A percentile compares a stretch with the other conserved stretches of the same genome.
phyloP scores from a whole-genome alignment of 495 filamentous ascomycete genomes.

The Bryoglossum gracile region DNA sequence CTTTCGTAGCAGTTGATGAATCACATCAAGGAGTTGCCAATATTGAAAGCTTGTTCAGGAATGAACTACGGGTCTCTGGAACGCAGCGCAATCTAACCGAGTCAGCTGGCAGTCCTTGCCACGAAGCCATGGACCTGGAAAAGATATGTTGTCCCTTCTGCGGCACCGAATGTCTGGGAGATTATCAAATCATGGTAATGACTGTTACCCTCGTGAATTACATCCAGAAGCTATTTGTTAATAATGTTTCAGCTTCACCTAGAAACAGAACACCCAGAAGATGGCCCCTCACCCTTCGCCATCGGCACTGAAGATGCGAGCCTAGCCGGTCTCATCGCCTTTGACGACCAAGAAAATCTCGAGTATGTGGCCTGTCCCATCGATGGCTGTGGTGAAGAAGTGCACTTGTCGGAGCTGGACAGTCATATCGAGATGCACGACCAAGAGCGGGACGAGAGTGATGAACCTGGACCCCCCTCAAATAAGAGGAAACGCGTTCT shows the following conservation, averaged over 20 bases:
- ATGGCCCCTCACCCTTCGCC: slow-evolving; percentile 23
- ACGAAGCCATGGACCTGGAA: no score
- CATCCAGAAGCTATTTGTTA: not conserved
- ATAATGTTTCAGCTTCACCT: slow-evolving; percentile 17
- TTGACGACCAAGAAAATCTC: slow-evolving; percentile 28
- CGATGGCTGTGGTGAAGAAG: slow-evolving; percentile 63
- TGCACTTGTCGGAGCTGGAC: slow-evolving; percentile 54
- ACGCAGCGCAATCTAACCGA: no score
- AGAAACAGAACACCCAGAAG: slow-evolving; percentile 20
- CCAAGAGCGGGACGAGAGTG: slow-evolving; percentile 48
- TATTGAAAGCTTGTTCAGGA: no score
- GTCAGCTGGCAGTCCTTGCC: no score
- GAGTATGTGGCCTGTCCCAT: slow-evolving; percentile 61
- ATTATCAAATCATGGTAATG: slow-evolving; percentile 26
- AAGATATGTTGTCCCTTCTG: slow-evolving; percentile 25
- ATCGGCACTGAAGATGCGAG: slow-evolving; percentile 20
- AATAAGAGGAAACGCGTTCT: slow-evolving; percentile 14
- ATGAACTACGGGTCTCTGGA: no score
- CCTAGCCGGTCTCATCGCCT: slow-evolving; percentile 1
- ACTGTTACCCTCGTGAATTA: not conserved
- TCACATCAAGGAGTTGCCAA: no score
- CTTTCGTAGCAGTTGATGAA: no score
- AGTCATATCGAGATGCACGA: slow-evolving; percentile 69
- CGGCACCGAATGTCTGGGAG: slow-evolving; percentile 13
- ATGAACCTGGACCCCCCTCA: slow-evolving; percentile 30